Evolutionary conservation across 2,329 filamentous ascomycete species (phyloP).

Genomic region (Alternaria solani): DNA sequence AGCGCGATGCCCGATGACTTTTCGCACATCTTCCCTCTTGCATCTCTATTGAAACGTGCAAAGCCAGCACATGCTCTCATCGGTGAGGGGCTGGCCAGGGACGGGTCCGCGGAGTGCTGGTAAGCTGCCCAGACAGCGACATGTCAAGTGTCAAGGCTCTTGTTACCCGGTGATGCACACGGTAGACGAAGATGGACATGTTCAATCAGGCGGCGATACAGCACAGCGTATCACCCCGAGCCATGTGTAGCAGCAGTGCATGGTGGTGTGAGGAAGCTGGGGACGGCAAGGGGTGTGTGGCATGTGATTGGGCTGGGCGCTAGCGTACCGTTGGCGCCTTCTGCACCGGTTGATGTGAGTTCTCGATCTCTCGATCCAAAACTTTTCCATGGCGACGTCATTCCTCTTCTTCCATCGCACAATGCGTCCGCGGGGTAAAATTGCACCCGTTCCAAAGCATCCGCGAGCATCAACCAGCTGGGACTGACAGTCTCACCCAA

Average conservation of each 20-base stretch:
- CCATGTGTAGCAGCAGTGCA: conserved; percentile 21
- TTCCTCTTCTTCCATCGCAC: conserved; percentile 9
- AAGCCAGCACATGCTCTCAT: not conserved
- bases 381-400: conserved; percentile 18
- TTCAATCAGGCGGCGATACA: not conserved
- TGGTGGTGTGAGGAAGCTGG: conserved; percentile 22
- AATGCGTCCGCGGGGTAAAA: conserved; percentile 4
- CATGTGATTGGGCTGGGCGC: conserved; percentile 21
- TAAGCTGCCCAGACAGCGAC: not conserved
- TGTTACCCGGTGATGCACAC: conserved; percentile 7
- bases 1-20: not conserved
- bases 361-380: conserved; percentile 30
- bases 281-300: conserved; percentile 12
- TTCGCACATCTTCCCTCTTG: conserved; percentile 5
- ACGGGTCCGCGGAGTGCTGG: not conserved
- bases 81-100: not conserved
- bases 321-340: conserved; percentile 20
- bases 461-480: not conserved
- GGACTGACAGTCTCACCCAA: not conserved
- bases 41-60: not conserved
- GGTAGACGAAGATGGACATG: not conserved
- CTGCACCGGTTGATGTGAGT: conserved; percentile 17
- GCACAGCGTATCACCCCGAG: conserved; percentile 22
- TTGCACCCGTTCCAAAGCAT: not conserved
- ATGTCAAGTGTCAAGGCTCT: not conserved